Conservation (phyloP, 495 filamentous ascomycete genomes). For the Amorphotheca resinae region DNA sequence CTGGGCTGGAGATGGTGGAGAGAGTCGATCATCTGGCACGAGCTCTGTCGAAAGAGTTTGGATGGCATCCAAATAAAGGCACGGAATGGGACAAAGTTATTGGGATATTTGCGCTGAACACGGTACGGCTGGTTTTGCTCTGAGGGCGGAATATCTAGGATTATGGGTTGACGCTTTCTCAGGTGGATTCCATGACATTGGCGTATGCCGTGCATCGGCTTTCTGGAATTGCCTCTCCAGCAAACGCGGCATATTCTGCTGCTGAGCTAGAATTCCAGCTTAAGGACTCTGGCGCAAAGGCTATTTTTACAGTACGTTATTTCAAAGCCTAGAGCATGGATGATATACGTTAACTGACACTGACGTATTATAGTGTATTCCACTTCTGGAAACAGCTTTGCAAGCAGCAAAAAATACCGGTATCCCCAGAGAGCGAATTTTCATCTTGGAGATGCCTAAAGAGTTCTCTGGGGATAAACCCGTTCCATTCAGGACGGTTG, state of each 20-base stretch:
- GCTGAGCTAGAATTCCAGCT: slow-evolving; percentile 70
- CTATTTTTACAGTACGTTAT: slow-evolving; percentile 50
- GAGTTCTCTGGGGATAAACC: slow-evolving; percentile 34
- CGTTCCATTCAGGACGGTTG: slow-evolving; percentile 53
- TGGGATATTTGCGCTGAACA: slow-evolving; percentile 67
- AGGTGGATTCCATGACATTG: slow-evolving; percentile 74
- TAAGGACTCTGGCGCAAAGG: slow-evolving; percentile 59
- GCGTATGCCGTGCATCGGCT: slow-evolving; percentile 67
- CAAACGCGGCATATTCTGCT: slow-evolving; percentile 72
- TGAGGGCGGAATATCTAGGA: not conserved
- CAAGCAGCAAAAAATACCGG: slow-evolving; percentile 53
- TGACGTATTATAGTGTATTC: slow-evolving; percentile 38
- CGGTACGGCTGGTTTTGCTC: slow-evolving; percentile 36
- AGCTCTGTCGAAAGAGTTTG: slow-evolving; percentile 57
- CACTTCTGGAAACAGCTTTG: slow-evolving; percentile 57
- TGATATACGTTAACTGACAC: not conserved
- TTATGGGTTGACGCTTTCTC: not conserved
- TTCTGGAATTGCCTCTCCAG: slow-evolving; percentile 63
- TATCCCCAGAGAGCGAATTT: slow-evolving; percentile 61
- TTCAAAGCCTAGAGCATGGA: not conserved
- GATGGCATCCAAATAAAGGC: slow-evolving; percentile 62
- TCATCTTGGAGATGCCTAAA: slow-evolving; percentile 55
- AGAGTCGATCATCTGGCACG: slow-evolving; percentile 60
- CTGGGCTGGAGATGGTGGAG: slow-evolving; percentile 48
- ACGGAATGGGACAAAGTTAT: slow-evolving; percentile 81